Base-by-base conservation (phyloP, 495 filamentous ascomycete species). In the Daldinia bambusicola region DNA sequence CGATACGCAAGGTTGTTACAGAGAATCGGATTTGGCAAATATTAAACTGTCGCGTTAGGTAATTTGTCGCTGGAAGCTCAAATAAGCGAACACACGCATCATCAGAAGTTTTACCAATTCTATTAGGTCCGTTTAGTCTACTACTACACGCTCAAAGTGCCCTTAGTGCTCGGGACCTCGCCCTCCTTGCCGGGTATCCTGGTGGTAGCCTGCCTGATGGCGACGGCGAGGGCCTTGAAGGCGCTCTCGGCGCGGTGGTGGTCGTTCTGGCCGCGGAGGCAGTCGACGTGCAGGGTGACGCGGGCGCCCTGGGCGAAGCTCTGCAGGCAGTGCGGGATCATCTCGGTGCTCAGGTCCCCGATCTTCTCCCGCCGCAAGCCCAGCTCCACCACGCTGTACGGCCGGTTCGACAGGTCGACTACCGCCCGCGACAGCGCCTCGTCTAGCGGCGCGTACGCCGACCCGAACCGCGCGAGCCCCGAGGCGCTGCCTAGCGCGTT, bases 211-310 rank as follows among this genome's bases (percentile, higher is more conserved):
- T 84, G 85, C 68, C 89, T 83, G 22, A 95, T 84, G 4, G 95
- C 95, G 55, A 95, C 88, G 0, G 95, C 95, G 67, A 98, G 79
- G 59, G 96, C 96, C 87, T 99, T 99, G 78, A 99, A 98, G 48
- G 95, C 95, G 76, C 92, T 95, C 87, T 99, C 95, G 31, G 95
- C 96, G 57, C 93, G 84, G 79, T 98, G 95, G 80, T 99, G 95
- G 80, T 99, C 96, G 80, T 98, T 99, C 52, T 91, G 87, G 30
- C 95, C 95, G 59, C 91, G 85, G 48, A 96, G 75, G 76, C 91
- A 93, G 78, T 97, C 93, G 55, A 98, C 92, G 83, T 99, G 95
- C 80, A 98, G 77, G 32, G 95, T 99, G 53, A 97, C 85, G n/a
- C 92, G 88, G 6, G 95, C 93, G 5, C 87, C 91, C 83, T 95